These are phyloP conservation scores for Saposhnikovia divaricata DNA, from an alignment of 129 eudicot genomes.

Conservation along the genomic window DNA sequence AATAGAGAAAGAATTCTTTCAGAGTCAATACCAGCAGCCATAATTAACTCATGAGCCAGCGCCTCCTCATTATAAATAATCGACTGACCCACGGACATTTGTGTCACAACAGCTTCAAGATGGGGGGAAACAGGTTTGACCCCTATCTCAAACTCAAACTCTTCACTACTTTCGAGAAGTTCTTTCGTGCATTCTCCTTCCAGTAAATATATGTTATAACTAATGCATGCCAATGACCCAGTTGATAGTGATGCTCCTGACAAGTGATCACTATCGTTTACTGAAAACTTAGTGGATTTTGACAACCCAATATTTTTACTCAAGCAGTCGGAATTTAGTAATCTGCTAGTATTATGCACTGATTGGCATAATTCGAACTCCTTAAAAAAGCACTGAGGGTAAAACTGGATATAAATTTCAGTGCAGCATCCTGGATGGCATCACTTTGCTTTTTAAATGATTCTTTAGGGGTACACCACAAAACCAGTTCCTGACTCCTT, in stretches of 20 bases:
- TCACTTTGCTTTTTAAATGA: slow-evolving; percentile 68
- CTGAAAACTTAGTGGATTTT: slow-evolving; percentile 8
- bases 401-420: slow-evolving; percentile 42
- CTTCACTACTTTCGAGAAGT: slow-evolving; percentile 55
- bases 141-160: slow-evolving; percentile 90
- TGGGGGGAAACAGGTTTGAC: slow-evolving; percentile 53
- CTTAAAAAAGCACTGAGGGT: slow-evolving; percentile 35
- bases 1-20: slow-evolving; percentile 33
- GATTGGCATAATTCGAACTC: slow-evolving; percentile 34
- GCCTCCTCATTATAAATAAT: slow-evolving; percentile 38
- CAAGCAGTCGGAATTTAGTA: slow-evolving; percentile 7
- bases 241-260: slow-evolving; percentile 43
- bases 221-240: slow-evolving; percentile 66
- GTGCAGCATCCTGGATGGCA: slow-evolving; percentile 59
- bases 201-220: slow-evolving; percentile 43
- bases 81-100: slow-evolving; percentile 77
- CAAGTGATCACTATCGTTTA: slow-evolving; percentile 38
- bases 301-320: slow-evolving; percentile 7
- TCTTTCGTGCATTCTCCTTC: slow-evolving; percentile 33
- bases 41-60: slow-evolving; percentile 52
- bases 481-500: slow-evolving; percentile 48
- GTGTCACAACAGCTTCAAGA: slow-evolving; percentile 62
- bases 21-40: slow-evolving; percentile 59
- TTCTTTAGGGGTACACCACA: slow-evolving; percentile 45
- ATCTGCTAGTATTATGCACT: slow-evolving; percentile 20